Base-by-base conservation (phyloP, 2,329 filamentous ascomycete genomes). In the Aspergillus sp. region DNA sequence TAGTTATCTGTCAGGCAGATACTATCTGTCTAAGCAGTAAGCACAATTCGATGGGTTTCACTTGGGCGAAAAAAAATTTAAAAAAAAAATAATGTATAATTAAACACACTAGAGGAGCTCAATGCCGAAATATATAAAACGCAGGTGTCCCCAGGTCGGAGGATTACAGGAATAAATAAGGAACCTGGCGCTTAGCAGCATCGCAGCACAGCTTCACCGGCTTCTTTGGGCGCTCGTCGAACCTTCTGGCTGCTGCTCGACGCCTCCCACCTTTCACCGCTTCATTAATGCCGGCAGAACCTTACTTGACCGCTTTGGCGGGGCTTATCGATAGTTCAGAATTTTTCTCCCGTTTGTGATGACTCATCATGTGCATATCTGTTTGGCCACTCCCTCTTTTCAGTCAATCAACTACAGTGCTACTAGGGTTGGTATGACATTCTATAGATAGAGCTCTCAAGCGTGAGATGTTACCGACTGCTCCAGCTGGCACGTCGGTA, bases 191-290 rank as follows among this genome's bases (percentile, higher is more conserved):
- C 13, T 44, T 19, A 23, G 5, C 23, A 44, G 11, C 41, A 21
- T 23, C 11, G 19, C 27, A 19, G 30, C 36, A 27, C 62, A 53
- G 54, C 27, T 47, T 6, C 36, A 47, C 50, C 61, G 55, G 53
- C 55, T 50, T 51, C 47, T 42, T 57, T 53, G 61, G 54, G 23
- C 41, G 56, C 36, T 61, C 66, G 69, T 77, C 73, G 77, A 78
- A 78, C 66, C 69, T 79, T 78, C 76, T 75, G 70, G 77, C 62
- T 70, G 60, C 59, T 73, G 54, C 73, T 70, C 56, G 72, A 72
- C 53, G 32, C 47, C 56, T 66, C 66, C 64, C 64, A 54, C 49
- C 13, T 19, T 52, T 70, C 64, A 74, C 73, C 72, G 72, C 69
- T 69, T 57, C 17, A 7, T 5, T 3, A 8, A 7, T 11, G 42